Conservation (phyloP, 805 yeast species). For the Sugiyamaella boreocaroliniensis region DNA sequence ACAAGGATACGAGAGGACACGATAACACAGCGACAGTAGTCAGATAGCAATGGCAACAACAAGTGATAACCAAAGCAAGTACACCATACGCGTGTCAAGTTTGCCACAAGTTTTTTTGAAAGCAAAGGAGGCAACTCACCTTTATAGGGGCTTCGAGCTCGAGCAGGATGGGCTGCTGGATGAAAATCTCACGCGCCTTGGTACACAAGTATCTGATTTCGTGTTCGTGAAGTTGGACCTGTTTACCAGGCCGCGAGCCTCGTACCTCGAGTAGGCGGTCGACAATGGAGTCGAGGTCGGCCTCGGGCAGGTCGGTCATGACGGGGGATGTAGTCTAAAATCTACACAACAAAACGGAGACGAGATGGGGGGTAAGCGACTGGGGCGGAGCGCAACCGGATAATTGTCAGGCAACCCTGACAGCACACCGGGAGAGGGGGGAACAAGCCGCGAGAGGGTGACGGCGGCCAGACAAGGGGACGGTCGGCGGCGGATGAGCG, state of each 20-base stretch:
- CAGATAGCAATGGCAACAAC: not conserved
- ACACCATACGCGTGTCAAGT: not conserved
- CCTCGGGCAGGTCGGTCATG: constrained; percentile 52
- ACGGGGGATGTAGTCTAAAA: not conserved
- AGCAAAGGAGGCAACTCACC: constrained; percentile 39
- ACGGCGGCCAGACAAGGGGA: not conserved
- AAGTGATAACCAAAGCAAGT: not conserved
- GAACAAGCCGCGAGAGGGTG: too few relatives aligned
- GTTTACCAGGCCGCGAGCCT: constrained; percentile 97
- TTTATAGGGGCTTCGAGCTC: constrained; percentile 97
- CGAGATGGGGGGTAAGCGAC: not conserved
- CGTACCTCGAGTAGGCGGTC: constrained; percentile 95
- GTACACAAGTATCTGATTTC: constrained; percentile 95
- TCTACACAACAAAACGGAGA: not conserved
- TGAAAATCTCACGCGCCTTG: constrained; percentile 95
- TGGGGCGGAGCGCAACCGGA: not conserved
- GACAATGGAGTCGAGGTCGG: constrained; percentile 93
- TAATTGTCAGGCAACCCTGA: not conserved
- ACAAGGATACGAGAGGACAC: not conserved
- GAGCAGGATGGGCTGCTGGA: constrained; percentile 91
- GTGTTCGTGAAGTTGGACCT: constrained; percentile 85
- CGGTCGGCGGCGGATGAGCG: too few relatives aligned
- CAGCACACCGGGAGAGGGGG: not conserved
- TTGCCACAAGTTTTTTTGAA: not conserved
- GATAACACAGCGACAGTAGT: not conserved